Base-by-base conservation (phyloP, 495 filamentous ascomycete genomes). In the Annulohypoxylon bovei region DNA sequence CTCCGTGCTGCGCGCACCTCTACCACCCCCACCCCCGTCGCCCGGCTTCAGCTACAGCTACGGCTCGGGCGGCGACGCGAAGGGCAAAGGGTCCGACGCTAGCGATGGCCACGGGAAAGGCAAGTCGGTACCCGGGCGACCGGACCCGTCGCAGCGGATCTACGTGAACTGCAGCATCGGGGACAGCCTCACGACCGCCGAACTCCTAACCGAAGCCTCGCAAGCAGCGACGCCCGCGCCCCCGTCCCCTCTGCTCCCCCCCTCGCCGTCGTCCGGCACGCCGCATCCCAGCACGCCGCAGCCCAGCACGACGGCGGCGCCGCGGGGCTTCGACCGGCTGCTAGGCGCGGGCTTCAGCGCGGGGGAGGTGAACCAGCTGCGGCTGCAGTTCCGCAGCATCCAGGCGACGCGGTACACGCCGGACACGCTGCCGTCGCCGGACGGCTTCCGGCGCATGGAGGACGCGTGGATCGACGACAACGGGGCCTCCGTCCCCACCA, bases 131-230 rank as follows among this genome's bases (percentile, higher is more conserved):
- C 30, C 75, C 33, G 67, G 77, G 28, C 75, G 75, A 3, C 75
- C 75, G 4, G 70, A 73, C 72, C 69, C 62, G 35, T 18, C 52
- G 25, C 74, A 70, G 39, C 83, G 88, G 22, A 82, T 94, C 71
- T 96, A 95, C 80, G 89, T 97, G 54, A 94, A 97, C 84, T 98
- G 95, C 86, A 92, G 90, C 40, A 92, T 98, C 62, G 88, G 88
- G 62, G 91, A 93, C 72, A 85, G 86, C 49, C 87, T 97, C 22
- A 88, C 91, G 0, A 75, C 87, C 2, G 62, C 79, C 0, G 93
- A 95, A 28, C 87, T 98, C 18, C 83, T 80, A 2, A 83, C 81
- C n/a, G 95, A 97, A 83, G 87, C 87, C 6, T 67, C 77, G 3
- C 39, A 42, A 42, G 75, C 80, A 0, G 84, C 89, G 1, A 77